Conservation (phyloP, 495 filamentous ascomycete genomes). For the Lasiosphaeria miniovina region DNA sequence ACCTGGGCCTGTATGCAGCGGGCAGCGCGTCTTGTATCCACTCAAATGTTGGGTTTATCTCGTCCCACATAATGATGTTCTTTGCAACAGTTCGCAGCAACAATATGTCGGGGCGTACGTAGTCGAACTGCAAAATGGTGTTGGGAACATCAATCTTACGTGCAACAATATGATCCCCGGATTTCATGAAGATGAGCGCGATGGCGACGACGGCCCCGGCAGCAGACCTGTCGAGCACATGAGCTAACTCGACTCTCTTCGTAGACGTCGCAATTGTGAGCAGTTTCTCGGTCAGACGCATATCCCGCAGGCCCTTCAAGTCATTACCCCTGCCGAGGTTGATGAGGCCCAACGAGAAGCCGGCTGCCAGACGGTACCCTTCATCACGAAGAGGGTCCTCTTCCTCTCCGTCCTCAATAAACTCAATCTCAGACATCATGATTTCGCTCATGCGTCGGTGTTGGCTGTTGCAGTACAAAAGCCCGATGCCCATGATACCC, state of each 20-base stretch:
- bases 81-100: conserved; percentile 86
- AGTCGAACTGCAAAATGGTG: conserved; percentile 85
- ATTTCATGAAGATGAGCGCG: conserved; percentile 97
- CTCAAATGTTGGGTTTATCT: conserved; percentile 62
- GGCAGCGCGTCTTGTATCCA: conserved; percentile 80
- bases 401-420: conserved; percentile 64
- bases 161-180: conserved; percentile 82
- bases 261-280: conserved; percentile 79
- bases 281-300: conserved; percentile 86
- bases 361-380: conserved; percentile 89
- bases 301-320: conserved; percentile 84
- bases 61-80: conserved; percentile 90
- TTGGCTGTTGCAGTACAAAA: conserved; percentile 92
- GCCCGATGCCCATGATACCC: conserved; percentile 94
- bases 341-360: conserved; percentile 90
- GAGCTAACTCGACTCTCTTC: conserved; percentile 82
- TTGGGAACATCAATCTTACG: conserved; percentile 92
- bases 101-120: conserved; percentile 89
- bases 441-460: conserved; percentile 98
- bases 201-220: conserved; percentile 86
- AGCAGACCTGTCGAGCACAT: conserved; percentile 88
- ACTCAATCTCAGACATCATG: conserved; percentile 95
- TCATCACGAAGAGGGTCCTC: conserved; percentile 85
- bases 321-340: conserved; percentile 89
- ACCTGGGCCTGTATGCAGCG: conserved; percentile 55